Percentiles rank a stretch among this genome's conserved stretches.
Evolutionary conservation across 192 early-diverging fungal genomes (phyloP).

Genomic region (Backusella morwellensis): DNA sequence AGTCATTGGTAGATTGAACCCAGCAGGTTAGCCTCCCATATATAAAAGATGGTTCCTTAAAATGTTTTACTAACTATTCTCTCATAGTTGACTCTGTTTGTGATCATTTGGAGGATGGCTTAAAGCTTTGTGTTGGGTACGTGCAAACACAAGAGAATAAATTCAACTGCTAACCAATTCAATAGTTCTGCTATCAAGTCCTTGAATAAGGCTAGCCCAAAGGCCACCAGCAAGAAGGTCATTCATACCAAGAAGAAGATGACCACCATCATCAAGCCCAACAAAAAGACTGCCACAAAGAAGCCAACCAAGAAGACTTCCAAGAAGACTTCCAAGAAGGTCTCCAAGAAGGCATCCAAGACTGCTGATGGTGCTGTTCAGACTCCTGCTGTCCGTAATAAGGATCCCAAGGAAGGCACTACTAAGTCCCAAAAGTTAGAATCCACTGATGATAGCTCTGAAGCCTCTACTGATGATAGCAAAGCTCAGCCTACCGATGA

Average conservation of each 20-base stretch:
- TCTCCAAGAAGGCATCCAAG: neutral
- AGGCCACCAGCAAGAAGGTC: neutral
- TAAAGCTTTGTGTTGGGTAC: slow-evolving; percentile 1
- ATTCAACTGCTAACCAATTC: too few species aligned
- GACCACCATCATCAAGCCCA: slow-evolving; percentile 2
- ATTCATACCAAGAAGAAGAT: neutral
- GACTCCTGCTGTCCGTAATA: neutral
- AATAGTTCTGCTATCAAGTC: neutral
- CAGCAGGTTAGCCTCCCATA: neutral
- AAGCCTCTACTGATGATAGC: neutral
- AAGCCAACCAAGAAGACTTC: neutral
- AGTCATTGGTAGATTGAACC: neutral
- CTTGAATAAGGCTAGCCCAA: neutral
- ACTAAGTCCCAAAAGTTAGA: neutral
- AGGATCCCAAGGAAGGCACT: neutral
- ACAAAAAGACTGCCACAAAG: neutral
- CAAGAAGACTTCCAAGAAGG: neutral
- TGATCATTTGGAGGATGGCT: neutral
- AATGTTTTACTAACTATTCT: too few species aligned
- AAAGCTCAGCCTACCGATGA: neutral
- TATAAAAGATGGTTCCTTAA: neutral
- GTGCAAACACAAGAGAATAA: neutral
- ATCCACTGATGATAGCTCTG: neutral
- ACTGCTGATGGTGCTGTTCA: neutral
- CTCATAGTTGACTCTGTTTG: neutral